Percentiles rank a stretch among this genome's conserved stretches.
These are phyloP conservation scores for Adansonia gregorii DNA, from an alignment of 441 rosid species.

Conservation along the genomic window DNA sequence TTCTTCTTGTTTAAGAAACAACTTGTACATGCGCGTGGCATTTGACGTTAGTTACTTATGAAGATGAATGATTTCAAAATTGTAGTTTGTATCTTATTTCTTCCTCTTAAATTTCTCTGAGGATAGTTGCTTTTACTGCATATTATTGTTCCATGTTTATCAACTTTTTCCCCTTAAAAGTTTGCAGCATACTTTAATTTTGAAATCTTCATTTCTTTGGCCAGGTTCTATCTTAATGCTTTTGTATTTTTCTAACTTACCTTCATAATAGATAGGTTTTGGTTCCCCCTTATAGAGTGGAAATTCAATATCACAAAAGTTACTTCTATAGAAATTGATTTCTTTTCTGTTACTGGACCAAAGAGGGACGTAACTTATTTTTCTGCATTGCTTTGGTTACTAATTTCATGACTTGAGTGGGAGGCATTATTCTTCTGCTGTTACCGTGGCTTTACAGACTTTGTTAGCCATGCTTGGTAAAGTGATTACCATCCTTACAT, in stretches of 20 bases:
- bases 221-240: not conserved
- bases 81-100: not conserved
- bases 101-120: slow-evolving; percentile 13
- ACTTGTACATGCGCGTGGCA: not conserved
- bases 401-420: slow-evolving; percentile 25
- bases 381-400: slow-evolving; percentile 27
- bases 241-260: slow-evolving; percentile 17
- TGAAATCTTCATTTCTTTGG: slow-evolving; percentile 1
- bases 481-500: slow-evolving; percentile 16
- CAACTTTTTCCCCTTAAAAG: slow-evolving; percentile 3
- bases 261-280: slow-evolving; percentile 19
- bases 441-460: slow-evolving; percentile 22
- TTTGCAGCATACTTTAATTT: not conserved
- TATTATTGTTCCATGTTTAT: not conserved
- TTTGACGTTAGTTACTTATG: not conserved
- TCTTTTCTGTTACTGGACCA: slow-evolving; percentile 19
- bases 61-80: slow-evolving; percentile 1
- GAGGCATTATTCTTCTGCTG: slow-evolving; percentile 23
- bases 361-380: not conserved
- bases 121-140: slow-evolving; percentile 14
- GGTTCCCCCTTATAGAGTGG: not conserved
- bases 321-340: slow-evolving; percentile 13
- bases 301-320: not conserved
- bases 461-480: slow-evolving; percentile 25
- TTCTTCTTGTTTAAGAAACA: slow-evolving; percentile 7